Evolutionary conservation across 1,284 basidiomycete genomes (phyloP).

Genomic region (Cutaneotrichosporon spelunceum): DNA sequence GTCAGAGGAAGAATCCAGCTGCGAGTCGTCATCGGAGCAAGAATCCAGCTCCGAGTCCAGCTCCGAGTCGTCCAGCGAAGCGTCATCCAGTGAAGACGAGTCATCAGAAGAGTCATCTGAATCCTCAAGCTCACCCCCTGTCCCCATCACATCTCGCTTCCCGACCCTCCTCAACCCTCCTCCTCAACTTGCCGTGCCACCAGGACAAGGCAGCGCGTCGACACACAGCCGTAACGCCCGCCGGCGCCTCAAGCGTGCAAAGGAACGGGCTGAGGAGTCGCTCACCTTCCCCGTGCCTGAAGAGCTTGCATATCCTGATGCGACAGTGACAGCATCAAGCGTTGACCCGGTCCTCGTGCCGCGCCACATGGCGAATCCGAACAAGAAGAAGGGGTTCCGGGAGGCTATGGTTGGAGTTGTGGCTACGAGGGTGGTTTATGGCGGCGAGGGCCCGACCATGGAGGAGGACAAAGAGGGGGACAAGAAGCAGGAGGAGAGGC

Average conservation of each 20-base stretch:
- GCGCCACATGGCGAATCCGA: conserved; percentile 39
- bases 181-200: conserved; percentile 27
- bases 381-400: conserved; percentile 49
- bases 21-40: not conserved
- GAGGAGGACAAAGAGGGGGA: too few species aligned
- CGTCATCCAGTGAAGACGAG: conserved; percentile 7
- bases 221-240: conserved; percentile 45
- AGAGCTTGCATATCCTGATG: not conserved
- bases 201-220: conserved; percentile 41
- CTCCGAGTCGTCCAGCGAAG: not conserved
- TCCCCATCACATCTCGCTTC: not conserved
- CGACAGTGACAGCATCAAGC: not conserved
- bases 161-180: conserved; percentile 12
- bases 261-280: conserved; percentile 20
- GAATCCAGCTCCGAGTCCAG: not conserved
- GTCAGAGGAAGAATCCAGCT: not conserved
- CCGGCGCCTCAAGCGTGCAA: conserved; percentile 30
- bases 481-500: not conserved
- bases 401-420: conserved; percentile 36
- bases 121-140: conserved; percentile 18
- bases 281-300: too few species aligned
- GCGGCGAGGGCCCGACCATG: not conserved
- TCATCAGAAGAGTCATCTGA: not conserved
- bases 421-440: conserved; percentile 39
- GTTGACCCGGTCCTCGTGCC: conserved; percentile 20